A percentile compares a stretch with the other conserved stretches of the same genome.
Conservation (phyloP, 2,329 filamentous ascomycete genomes). For the Paecilomyces sp. region DNA sequence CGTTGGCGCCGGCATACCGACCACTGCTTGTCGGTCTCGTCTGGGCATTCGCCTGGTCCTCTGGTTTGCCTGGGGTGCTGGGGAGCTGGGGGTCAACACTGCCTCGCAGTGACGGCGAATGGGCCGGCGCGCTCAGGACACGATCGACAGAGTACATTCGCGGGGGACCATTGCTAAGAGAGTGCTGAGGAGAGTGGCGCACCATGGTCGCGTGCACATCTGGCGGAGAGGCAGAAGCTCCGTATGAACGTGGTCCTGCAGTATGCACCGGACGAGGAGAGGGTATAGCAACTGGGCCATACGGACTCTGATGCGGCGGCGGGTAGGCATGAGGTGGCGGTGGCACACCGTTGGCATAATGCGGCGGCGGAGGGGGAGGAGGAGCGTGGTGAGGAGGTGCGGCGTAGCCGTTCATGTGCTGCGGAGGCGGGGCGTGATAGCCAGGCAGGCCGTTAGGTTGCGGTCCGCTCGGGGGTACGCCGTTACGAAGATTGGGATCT, state of each 20-base stretch:
- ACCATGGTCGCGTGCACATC: conserved; percentile 29
- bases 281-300: conserved; percentile 26
- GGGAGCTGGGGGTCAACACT: conserved; percentile 28
- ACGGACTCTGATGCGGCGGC: conserved; percentile 30
- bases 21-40: conserved; percentile 19
- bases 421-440: conserved; percentile 15
- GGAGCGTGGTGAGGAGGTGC: conserved; percentile 11
- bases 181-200: conserved; percentile 29
- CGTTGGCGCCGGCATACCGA: conserved; percentile 12
- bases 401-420: conserved; percentile 7
- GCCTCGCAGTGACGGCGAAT: conserved; percentile 29
- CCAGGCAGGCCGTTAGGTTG: conserved; percentile 17
- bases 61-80: conserved; percentile 22
- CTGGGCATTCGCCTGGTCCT: conserved; percentile 18
- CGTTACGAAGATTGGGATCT: conserved; percentile 24
- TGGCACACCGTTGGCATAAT: conserved; percentile 24
- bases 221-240: conserved; percentile 30
- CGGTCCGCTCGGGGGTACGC: conserved; percentile 11
- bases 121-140: conserved; percentile 22
- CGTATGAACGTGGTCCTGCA: conserved; percentile 24
- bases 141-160: conserved; percentile 33
- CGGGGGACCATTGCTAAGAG: conserved; percentile 26
- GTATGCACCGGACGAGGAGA: conserved; percentile 28
- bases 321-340: conserved; percentile 25
- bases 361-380: conserved; percentile 42